Percentiles rank a stretch among this genome's conserved stretches.
Conservation (phyloP, 495 filamentous ascomycete genomes). For the Immersiella caudata region DNA sequence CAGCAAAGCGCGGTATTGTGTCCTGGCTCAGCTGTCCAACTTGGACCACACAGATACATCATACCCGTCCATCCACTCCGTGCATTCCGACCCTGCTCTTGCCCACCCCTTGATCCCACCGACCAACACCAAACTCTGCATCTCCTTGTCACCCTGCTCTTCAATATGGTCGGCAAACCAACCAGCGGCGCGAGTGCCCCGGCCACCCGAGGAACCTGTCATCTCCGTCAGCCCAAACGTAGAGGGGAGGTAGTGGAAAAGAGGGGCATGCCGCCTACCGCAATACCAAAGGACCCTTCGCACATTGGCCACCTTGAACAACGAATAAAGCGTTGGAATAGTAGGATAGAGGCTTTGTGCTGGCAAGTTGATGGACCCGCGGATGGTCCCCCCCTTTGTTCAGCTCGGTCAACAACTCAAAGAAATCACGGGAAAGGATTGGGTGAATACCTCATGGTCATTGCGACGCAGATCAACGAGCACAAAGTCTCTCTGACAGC, state of each 20-base stretch:
- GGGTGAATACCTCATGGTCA: conserved; percentile 4
- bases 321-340: conserved; percentile 57
- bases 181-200: conserved; percentile 61
- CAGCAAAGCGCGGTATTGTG: no score
- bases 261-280: conserved; percentile 63
- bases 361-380: conserved; percentile 69
- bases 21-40: no score
- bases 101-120: conserved; percentile 71
- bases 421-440: no score
- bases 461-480: conserved; percentile 10
- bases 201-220: conserved; percentile 64
- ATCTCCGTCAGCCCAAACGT: background rate
- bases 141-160: conserved; percentile 43
- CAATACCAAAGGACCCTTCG: conserved; percentile 68
- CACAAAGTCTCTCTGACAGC: background rate
- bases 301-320: conserved; percentile 55
- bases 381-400: conserved; percentile 70
- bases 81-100: conserved; percentile 56
- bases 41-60: conserved; percentile 35
- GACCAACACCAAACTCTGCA: conserved; percentile 60
- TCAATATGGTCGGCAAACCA: conserved; percentile 69
- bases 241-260: no score
- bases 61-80: conserved; percentile 61
- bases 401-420: no score
- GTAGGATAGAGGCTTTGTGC: conserved; percentile 66